Conservation (phyloP, 805 yeast species). For the Jamesozyma rosinii region DNA sequence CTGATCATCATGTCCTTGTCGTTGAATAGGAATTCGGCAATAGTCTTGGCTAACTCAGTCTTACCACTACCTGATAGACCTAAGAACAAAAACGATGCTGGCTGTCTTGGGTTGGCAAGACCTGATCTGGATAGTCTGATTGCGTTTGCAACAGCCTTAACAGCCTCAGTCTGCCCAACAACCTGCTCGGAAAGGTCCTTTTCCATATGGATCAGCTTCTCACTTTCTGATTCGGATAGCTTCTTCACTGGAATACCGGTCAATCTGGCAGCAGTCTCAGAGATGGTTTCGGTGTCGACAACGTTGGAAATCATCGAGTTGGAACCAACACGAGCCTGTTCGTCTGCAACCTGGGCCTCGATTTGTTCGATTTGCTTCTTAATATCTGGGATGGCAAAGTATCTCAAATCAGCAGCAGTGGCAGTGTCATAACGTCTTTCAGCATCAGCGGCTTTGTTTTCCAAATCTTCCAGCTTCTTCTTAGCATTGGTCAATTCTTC, state of each 20-base stretch:
- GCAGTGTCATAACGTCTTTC: slow-evolving; percentile 94
- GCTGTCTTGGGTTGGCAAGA: slow-evolving; percentile 90
- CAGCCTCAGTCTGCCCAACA: slow-evolving; percentile 94
- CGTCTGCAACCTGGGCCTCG: slow-evolving; percentile 71
- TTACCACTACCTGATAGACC: slow-evolving; percentile 98
- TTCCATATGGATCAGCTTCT: slow-evolving; percentile 92
- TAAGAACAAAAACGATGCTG: slow-evolving; percentile 87
- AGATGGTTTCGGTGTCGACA: slow-evolving; percentile 83
- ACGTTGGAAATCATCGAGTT: slow-evolving; percentile 74
- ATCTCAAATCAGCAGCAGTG: slow-evolving; percentile 90
- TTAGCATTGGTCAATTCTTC: slow-evolving; percentile 84
- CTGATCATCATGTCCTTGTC: slow-evolving; percentile 96
- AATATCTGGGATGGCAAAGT: slow-evolving; percentile 94
- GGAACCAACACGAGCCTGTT: slow-evolving; percentile 50
- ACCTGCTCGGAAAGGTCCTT: slow-evolving; percentile 69
- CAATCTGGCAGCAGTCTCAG: slow-evolving; percentile 93
- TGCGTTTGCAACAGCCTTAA: slow-evolving; percentile 91
- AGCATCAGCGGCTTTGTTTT: slow-evolving; percentile 88
- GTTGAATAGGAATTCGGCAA: slow-evolving; percentile 91
- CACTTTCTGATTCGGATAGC: slow-evolving; percentile 88
- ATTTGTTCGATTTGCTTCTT: slow-evolving; percentile 63
- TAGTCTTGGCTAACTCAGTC: slow-evolving; percentile 93
- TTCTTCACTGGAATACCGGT: slow-evolving; percentile 96
- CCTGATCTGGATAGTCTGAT: slow-evolving; percentile 91
- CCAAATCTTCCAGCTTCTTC: slow-evolving; percentile 85